Base-by-base conservation (phyloP, 495 filamentous ascomycete species). In the Tuber microsphaerosporum region DNA sequence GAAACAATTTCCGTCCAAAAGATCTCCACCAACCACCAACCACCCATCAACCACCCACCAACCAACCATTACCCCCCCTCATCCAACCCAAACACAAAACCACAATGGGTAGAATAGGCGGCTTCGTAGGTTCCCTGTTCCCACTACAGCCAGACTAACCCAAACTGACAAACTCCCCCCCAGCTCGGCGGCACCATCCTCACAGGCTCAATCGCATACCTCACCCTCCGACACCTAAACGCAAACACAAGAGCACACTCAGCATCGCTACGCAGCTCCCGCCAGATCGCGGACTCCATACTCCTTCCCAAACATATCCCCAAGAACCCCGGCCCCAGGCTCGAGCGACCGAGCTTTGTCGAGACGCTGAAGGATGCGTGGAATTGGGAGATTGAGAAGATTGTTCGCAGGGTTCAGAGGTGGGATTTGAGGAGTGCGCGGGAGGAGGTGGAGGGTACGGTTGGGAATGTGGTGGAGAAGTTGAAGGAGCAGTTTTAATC, bases 101-200 rank as follows among this genome's bases (percentile, higher is more conserved):
- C 77, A 80, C 10, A 76, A 93, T 94, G 92, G 91, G 92, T 75
- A 93, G 93, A 86, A 88, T 91, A 77, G 86, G 91, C 22, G 94
- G 94, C 83, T 92, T 97, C 80, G 94, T 97, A 88, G 72, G 90
- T 88, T 88, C 41, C 71, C 70, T 56, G 39, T 37, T 31, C 48
- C 72, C 76, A 75, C n/a, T 78, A 71, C 69, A 39, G 31, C 72
- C 17, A 46, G 75, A 56, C 84, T 79, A 65, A 71, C 65, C 44
- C 79, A 61, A 73, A 78, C 76, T 77, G 65, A 75, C 39, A 46
- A 34, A 22, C 65, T 69, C 56, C 42, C 37, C 65, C 34, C 34
- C 75, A 92, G 91, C 87, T 94, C 82, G 91, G 93, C 81, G 94
- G 95, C 79, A 88, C 95, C 56, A 92, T 94, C 77, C 87, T 99